Percentiles rank a stretch among this genome's conserved stretches.
Conservation (phyloP, 495 filamentous ascomycete species). For the Talaromyces wortmannii region DNA sequence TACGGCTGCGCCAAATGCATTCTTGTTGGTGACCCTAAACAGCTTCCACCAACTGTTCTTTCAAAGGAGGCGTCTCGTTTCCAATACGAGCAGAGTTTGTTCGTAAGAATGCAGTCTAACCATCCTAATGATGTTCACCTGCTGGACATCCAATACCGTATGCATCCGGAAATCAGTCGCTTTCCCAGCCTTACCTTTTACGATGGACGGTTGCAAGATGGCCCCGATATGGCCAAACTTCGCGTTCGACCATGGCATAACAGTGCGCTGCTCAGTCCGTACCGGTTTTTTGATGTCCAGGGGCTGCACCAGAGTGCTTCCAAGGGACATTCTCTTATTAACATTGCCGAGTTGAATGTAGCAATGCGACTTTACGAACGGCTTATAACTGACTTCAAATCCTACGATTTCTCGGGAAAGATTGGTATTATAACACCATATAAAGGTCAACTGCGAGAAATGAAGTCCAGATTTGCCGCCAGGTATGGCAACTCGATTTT, state of each 20-base stretch:
- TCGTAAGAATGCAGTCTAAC: slow-evolving; percentile 95
- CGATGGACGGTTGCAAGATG: slow-evolving; percentile 78
- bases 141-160: slow-evolving; percentile 94
- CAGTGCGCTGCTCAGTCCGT: slow-evolving; percentile 74
- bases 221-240: slow-evolving; percentile 68
- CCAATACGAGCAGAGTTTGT: slow-evolving; percentile 95
- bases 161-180: slow-evolving; percentile 90
- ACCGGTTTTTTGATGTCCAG: slow-evolving; percentile 95
- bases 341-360: slow-evolving; percentile 75
- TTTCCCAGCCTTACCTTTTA: slow-evolving; percentile 93
- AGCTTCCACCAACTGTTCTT: slow-evolving; percentile 90
- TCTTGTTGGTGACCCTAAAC: slow-evolving; percentile 94
- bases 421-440: slow-evolving; percentile 97
- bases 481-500: slow-evolving; percentile 70
- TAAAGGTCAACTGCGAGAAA: slow-evolving; percentile 79
- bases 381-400: slow-evolving; percentile 61
- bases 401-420: slow-evolving; percentile 67
- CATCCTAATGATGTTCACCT: slow-evolving; percentile 86
- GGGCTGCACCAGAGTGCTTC: slow-evolving; percentile 74
- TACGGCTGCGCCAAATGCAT: slow-evolving; percentile 97
- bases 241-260: slow-evolving; percentile 79
- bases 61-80: slow-evolving; percentile 88
- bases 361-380: slow-evolving; percentile 79
- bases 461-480: slow-evolving; percentile 63
- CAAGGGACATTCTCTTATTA: slow-evolving; percentile 82